Base-by-base conservation (phyloP, 768 basidiomycete genomes). In the Chlorophyllum brunneum region DNA sequence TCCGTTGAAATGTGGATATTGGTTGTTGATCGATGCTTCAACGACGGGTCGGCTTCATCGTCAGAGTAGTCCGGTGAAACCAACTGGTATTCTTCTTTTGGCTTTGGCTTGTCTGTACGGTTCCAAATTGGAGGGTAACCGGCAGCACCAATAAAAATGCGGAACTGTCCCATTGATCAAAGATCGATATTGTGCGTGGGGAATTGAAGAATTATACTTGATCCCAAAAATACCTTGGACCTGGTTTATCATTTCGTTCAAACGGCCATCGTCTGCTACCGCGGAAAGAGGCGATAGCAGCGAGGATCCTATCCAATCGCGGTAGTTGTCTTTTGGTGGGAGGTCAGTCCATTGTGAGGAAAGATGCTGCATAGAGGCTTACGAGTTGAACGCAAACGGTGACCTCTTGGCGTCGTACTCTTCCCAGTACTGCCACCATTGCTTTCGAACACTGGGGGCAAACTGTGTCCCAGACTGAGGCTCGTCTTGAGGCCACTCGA, bases 81-180 rank as follows among this genome's bases (percentile, higher is more conserved):
- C 15, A 33, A 51, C 11, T 7, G 20, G 9, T 7, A 6, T 24
- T 20, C 31, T 8, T 42, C 37, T 7, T 29, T 42, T 2, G 30
- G 20, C 9, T 34, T 42, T 10, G 40, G 22, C 18, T 42, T 51
- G 40, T 51, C 49, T 6, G 40, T 51, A 23, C 49, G 49, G 11
- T 51, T 51, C 49, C 49, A 51, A n/a, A n/a, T 23, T n/a, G 40
- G 49, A 15, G 49, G 49, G 26, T 51, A 51, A 2, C 49, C 49
- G 3, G 15, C 22, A 9, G 40, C 31, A 13, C 49, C 49, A 10
- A 51, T 42, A 22, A 42, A 51, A 23, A 51, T 51, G 20, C 39
- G 40, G 15, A 51, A 42, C 49, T 51, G 34, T 29, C 15, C 13
- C 36, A 37, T 37, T 5, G 36, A 37, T 22, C 3, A 45, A 8